Conservation (phyloP, 2,329 filamentous ascomycete species). For the Alternaria postmessia region DNA sequence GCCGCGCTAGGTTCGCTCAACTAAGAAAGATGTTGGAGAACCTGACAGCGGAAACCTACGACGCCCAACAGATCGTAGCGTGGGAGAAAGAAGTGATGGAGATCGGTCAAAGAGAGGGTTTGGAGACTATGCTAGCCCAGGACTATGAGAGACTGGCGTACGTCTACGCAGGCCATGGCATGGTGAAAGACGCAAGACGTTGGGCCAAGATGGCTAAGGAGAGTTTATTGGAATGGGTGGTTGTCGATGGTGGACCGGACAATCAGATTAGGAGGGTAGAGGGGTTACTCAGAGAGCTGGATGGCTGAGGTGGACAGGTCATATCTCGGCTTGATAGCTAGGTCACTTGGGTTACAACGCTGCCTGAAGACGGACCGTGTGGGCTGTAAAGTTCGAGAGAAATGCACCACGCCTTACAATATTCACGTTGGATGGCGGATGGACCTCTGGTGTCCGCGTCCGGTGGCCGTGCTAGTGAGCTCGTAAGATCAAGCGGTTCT, state of each 20-base stretch:
- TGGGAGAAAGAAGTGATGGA: constrained; percentile 38
- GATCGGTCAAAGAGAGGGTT: constrained; percentile 28
- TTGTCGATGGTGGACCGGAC: constrained; percentile 26
- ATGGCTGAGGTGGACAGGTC: constrained; percentile 3
- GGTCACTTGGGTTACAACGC: neutral
- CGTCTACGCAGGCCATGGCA: constrained; percentile 31
- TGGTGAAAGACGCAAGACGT: constrained; percentile 20
- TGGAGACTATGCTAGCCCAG: constrained; percentile 30
- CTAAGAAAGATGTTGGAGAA: constrained; percentile 23
- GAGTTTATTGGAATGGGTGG: constrained; percentile 29
- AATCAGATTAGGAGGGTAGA: constrained; percentile 27
- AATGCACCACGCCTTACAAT: neutral
- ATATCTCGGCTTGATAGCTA: neutral
- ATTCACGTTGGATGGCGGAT: neutral
- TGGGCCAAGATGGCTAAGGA: constrained; percentile 32
- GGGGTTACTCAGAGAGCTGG: constrained; percentile 28
- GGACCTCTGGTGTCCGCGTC: neutral
- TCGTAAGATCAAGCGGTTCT: neutral
- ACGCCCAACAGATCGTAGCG: constrained; percentile 29
- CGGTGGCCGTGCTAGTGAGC: neutral
- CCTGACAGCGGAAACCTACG: constrained; percentile 30
- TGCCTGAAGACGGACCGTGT: neutral
- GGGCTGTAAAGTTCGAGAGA: neutral
- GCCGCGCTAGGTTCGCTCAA: constrained; percentile 26
- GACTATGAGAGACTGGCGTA: constrained; percentile 39